Evolutionary conservation across 176 grass and related monocot species (phyloP).

Genomic region (Ananas comosus): DNA sequence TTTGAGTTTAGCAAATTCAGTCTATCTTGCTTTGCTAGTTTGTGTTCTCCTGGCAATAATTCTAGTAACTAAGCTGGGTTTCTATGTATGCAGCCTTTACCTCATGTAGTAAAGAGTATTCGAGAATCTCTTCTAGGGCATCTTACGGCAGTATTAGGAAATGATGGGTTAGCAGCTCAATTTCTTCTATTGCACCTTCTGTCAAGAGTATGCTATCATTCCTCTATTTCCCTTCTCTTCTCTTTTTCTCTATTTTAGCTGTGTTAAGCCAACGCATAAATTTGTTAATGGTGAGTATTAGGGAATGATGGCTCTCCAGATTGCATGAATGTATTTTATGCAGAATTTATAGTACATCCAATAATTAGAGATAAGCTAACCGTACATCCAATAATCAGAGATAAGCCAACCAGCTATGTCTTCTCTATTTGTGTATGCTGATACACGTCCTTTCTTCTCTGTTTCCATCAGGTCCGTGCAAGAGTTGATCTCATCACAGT

Average conservation of each 20-base stretch:
- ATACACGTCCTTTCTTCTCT: not conserved
- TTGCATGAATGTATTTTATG: too few species aligned
- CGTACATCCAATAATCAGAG: too few species aligned
- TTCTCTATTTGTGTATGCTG: not conserved
- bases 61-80: not conserved
- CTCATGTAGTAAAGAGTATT: slow-evolving; percentile 46
- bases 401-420: not conserved
- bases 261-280: not conserved
- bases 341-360: too few species aligned
- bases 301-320: too few species aligned
- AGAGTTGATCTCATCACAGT: slow-evolving; percentile 75
- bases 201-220: slow-evolving; percentile 46
- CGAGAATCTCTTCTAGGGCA: slow-evolving; percentile 65
- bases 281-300: not conserved
- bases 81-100: slow-evolving; percentile 48
- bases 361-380: too few species aligned
- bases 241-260: not conserved
- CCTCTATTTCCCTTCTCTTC: not conserved
- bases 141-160: slow-evolving; percentile 55
- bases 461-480: slow-evolving; percentile 47
- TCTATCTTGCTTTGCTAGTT: not conserved
- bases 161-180: slow-evolving; percentile 65
- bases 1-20: not conserved
- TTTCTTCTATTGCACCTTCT: slow-evolving; percentile 87
- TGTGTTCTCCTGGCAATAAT: not conserved